phyloP scores from a whole-genome alignment of 1,284 basidiomycete genomes.

The Ceratobasidium sp. region DNA sequence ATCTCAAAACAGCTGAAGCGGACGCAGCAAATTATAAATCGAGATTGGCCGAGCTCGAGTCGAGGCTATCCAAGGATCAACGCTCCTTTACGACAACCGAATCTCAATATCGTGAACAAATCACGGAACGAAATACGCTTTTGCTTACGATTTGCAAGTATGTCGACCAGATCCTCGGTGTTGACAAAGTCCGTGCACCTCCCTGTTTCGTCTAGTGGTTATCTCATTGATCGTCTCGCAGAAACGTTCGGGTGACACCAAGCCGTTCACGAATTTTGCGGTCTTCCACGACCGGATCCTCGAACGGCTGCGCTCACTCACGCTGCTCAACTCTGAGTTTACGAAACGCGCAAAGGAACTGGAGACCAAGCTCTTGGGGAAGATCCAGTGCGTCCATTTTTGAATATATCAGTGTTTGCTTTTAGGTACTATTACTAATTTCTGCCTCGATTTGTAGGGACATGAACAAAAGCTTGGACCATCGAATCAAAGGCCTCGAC shows the following conservation, averaged over 20 bases:
- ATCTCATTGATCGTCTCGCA: no score
- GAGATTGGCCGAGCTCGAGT: slow-evolving; percentile 78
- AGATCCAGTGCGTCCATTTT: slow-evolving; percentile 56
- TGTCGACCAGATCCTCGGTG: slow-evolving; percentile 91
- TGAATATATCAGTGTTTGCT: background rate
- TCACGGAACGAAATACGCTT: slow-evolving; percentile 91
- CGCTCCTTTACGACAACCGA: slow-evolving; percentile 74
- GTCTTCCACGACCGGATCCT: slow-evolving; percentile 97
- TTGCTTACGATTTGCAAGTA: slow-evolving; percentile 93
- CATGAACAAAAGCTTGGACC: slow-evolving; percentile 87
- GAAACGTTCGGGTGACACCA: slow-evolving; percentile 67
- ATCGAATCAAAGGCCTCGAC: slow-evolving; percentile 91
- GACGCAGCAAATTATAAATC: slow-evolving; percentile 66
- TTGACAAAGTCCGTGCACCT: slow-evolving; percentile 84
- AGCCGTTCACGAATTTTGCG: slow-evolving; percentile 90
- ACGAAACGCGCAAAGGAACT: slow-evolving; percentile 85
- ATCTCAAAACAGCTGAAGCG: slow-evolving; percentile 67
- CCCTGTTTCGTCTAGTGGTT: slow-evolving; percentile 15
- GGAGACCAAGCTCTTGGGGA: slow-evolving; percentile 75
- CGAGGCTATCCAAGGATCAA: slow-evolving; percentile 84
- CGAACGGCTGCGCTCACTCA: slow-evolving; percentile 81
- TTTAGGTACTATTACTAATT: no score
- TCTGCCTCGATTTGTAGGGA: slow-evolving; percentile 59
- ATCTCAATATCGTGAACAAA: slow-evolving; percentile 83
- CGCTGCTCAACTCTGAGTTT: slow-evolving; percentile 83